Evolutionary conservation across 2,329 filamentous ascomycete species (phyloP).

Genomic region (Cercospora janseana): DNA sequence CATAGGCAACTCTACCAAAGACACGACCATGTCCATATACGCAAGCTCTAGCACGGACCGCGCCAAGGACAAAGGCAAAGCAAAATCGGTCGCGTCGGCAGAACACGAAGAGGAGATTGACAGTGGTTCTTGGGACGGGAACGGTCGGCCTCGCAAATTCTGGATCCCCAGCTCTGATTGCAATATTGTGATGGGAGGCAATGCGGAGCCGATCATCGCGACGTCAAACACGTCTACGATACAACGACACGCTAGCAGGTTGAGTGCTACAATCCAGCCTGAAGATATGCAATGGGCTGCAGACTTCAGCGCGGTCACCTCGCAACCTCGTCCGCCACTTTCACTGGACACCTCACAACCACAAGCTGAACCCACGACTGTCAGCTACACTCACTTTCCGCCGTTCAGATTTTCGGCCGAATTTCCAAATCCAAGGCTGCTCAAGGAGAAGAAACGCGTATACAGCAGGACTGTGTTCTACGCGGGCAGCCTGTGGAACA

Average conservation of each 20-base stretch:
- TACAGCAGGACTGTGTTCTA: slow-evolving; percentile 61
- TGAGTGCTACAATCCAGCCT: slow-evolving; percentile 53
- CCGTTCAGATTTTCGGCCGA: slow-evolving; percentile 60
- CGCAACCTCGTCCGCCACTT: slow-evolving; percentile 31
- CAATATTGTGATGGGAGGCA: slow-evolving; percentile 55
- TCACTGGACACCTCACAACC: slow-evolving; percentile 8
- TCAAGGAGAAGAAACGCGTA: slow-evolving; percentile 60
- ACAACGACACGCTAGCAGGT: slow-evolving; percentile 47
- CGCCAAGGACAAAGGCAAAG: slow-evolving; percentile 49
- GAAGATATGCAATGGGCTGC: slow-evolving; percentile 57
- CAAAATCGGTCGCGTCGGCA: slow-evolving; percentile 18
- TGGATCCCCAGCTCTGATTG: slow-evolving; percentile 57
- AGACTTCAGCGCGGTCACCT: slow-evolving; percentile 52
- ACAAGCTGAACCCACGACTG: slow-evolving; percentile 27
- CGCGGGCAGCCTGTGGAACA: slow-evolving; percentile 59
- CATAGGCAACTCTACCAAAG: slow-evolving; percentile 20
- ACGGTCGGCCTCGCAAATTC: slow-evolving; percentile 55
- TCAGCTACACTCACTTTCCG: slow-evolving; percentile 55
- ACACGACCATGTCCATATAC: slow-evolving; percentile 33
- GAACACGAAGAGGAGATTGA: slow-evolving; percentile 30
- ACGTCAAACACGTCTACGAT: slow-evolving; percentile 43
- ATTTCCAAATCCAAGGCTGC: slow-evolving; percentile 55
- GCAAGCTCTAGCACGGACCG: slow-evolving; percentile 22
- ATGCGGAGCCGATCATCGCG: slow-evolving; percentile 52
- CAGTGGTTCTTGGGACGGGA: slow-evolving; percentile 55